phyloP scores from a whole-genome alignment of 257 asterid genomes.

The Plantago elongata region DNA sequence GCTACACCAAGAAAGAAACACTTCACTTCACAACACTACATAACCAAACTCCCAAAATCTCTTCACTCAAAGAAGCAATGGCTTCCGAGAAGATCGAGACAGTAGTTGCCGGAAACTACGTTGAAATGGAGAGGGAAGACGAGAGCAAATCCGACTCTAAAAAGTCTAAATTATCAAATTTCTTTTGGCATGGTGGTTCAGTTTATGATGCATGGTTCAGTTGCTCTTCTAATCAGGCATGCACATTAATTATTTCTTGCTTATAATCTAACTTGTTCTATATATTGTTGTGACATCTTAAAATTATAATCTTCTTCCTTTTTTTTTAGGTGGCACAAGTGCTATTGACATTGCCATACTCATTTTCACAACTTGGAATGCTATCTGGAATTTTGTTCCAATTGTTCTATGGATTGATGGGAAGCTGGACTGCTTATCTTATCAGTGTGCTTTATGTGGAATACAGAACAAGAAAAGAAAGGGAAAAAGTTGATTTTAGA shows the following conservation, averaged over 20 bases:
- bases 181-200: conserved; percentile 93
- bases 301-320: not conserved
- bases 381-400: conserved; percentile 66
- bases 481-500: conserved; percentile 80
- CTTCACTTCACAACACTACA: conserved; percentile 18
- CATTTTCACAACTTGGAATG: conserved; percentile 91
- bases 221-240: conserved; percentile 79
- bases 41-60: conserved; percentile 21
- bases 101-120: conserved; percentile 71
- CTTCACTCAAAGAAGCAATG: conserved; percentile 33
- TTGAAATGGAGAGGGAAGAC: conserved; percentile 72
- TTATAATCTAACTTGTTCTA: not conserved
- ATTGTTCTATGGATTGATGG: conserved; percentile 74
- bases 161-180: conserved; percentile 43
- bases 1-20: conserved; percentile 1
- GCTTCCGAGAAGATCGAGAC: conserved; percentile 84
- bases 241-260: not conserved
- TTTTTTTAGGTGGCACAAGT: conserved; percentile 75
- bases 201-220: conserved; percentile 97
- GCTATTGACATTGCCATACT: conserved; percentile 76
- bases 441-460: conserved; percentile 76
- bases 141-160: conserved; percentile 28
- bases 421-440: conserved; percentile 91
- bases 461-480: conserved; percentile 82
- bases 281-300: not conserved